A percentile compares a stretch with the other conserved stretches of the same genome.
Evolutionary conservation across 1,284 basidiomycete genomes (phyloP).

Genomic region (Inonotus obliquus): DNA sequence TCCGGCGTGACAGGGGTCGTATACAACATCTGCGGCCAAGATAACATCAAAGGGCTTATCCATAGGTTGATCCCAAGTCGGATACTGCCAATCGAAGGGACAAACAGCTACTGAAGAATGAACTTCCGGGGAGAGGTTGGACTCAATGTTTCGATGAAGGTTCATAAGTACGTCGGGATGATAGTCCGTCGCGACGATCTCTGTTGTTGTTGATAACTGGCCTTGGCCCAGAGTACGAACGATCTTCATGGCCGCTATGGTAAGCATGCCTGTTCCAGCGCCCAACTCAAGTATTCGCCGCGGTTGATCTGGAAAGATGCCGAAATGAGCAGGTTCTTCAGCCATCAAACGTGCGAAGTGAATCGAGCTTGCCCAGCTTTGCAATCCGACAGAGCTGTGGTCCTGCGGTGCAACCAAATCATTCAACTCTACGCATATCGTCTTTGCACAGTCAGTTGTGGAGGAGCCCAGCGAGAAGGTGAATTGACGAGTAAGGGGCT

Average conservation of each 20-base stretch:
- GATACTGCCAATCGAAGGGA: constrained; percentile 68
- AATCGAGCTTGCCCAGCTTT: constrained; percentile 85
- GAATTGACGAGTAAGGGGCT: constrained; percentile 23
- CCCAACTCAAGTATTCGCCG: constrained; percentile 76
- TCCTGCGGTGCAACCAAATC: constrained; percentile 66
- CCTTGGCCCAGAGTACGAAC: constrained; percentile 27
- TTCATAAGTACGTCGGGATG: constrained; percentile 75
- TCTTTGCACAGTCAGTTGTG: not conserved
- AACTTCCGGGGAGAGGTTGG: constrained; percentile 43
- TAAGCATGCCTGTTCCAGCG: constrained; percentile 82
- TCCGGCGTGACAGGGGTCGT: constrained; percentile 58
- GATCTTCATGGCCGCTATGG: constrained; percentile 64
- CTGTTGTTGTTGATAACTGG: constrained; percentile 10
- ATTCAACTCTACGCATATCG: constrained; percentile 55
- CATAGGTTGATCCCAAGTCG: constrained; percentile 33
- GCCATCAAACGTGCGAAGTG: constrained; percentile 71
- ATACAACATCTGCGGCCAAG: constrained; percentile 69
- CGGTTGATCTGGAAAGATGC: constrained; percentile 26
- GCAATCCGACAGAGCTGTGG: constrained; percentile 80
- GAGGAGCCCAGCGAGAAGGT: constrained; percentile 25
- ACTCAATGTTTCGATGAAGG: constrained; percentile 55
- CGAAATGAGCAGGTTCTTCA: constrained; percentile 45
- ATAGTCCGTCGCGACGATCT: constrained; percentile 75
- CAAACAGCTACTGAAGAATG: constrained; percentile 36
- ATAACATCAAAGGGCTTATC: constrained; percentile 48